Conservation (phyloP, 257 asterid species). For the Echites panduratus region DNA sequence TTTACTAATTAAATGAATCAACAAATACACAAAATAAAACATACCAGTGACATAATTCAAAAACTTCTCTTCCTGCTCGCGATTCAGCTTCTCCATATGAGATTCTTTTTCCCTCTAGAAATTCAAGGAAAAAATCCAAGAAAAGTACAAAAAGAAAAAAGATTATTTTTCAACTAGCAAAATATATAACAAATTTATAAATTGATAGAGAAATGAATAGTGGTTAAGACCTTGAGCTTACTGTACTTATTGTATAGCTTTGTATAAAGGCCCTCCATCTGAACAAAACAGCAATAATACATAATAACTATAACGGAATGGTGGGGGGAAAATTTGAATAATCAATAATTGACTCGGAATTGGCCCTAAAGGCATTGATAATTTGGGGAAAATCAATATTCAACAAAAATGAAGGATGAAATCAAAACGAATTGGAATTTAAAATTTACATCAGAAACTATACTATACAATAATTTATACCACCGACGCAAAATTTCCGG, state of each 20-base stretch:
- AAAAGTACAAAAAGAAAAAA: background rate
- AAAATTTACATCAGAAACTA: background rate
- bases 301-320: too few species aligned
- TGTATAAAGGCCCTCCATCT: constrained; percentile 66
- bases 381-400: background rate
- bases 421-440: background rate
- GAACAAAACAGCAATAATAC: background rate
- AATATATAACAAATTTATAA: background rate
- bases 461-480: too few species aligned
- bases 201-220: background rate
- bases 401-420: background rate
- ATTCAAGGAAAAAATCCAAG: background rate
- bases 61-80: constrained; percentile 69
- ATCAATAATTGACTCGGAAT: background rate
- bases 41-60: constrained; percentile 51
- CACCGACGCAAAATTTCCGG: background rate
- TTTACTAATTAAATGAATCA: background rate
- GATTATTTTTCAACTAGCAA: background rate
- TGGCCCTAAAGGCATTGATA: background rate
- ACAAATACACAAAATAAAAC: background rate
- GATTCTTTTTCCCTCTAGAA: constrained; percentile 54
- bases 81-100: constrained; percentile 51
- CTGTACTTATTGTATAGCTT: constrained; percentile 61
- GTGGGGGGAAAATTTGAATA: background rate
- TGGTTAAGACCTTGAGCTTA: constrained; percentile 48